Base-by-base conservation (phyloP, 768 basidiomycete genomes). In the Suillus spraguei region DNA sequence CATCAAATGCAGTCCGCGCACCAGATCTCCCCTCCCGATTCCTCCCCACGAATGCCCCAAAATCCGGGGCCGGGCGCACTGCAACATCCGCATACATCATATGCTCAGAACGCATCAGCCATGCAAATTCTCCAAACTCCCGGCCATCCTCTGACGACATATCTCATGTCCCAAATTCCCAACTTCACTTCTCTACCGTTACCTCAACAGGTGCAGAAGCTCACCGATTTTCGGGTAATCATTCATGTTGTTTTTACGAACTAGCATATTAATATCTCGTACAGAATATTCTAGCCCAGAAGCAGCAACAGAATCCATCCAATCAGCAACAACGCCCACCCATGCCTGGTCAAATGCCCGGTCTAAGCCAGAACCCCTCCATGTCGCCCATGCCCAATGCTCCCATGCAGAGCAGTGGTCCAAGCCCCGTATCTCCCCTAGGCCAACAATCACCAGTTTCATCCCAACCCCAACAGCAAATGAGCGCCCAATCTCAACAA, bases 181-280 rank as follows among this genome's bases (percentile, higher is more conserved):
- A 80, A 80, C 13, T 91, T 91, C 66, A 75, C 78, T 65, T 69
- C 68, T 22, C 72, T 89, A 62, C 81, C 87, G 11, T 47, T 80
- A 2, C 82, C 78, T 63, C 76, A 81, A 68, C 88, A 91, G 75
- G 69, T 90, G 65, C 88, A 88, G 72, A 85, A 80, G 69, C 77
- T 91, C 73, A 72, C 83, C 41, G 64, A 74, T 61, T 70, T 83
- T 16, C 85, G 86, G 79, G 87, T 87, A 66, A 78, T 74, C 8
- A 14, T 20, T 0, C 35, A 35, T 17, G 1, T 11, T 17, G 20
- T 35, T 2, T 22, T 49, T 46, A 11, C 66, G 71, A 42, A 71
- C 28, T 17, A 8, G 1, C 9, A 62, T 64, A 58, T 28, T 58
- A 10, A 58, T 28, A 1, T 14, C 41, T 39, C 17, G 6, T 35